Evolutionary conservation across 1,139 yeast genomes (phyloP).

Genomic region (Debaryomyces robertsiae): DNA sequence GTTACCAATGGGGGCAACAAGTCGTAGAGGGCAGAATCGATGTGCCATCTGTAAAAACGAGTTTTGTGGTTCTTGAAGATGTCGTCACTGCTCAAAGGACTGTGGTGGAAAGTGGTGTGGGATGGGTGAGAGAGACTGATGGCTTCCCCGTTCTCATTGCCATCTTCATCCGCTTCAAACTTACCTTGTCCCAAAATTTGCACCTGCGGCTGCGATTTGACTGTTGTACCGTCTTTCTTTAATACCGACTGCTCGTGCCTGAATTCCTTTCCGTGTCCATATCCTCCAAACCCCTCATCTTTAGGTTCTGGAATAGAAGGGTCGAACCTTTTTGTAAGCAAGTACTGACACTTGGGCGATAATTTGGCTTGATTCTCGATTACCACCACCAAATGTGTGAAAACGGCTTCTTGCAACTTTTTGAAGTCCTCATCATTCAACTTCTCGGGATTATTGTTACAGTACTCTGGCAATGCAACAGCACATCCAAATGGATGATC

Average conservation of each 20-base stretch:
- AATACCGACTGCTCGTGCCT: conserved; percentile 77
- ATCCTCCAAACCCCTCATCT: conserved; percentile 50
- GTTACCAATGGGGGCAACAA: conserved; percentile 85
- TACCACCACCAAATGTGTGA: conserved; percentile 67
- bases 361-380: conserved; percentile 69
- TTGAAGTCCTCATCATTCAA: conserved; percentile 67
- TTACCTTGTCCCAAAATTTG: conserved; percentile 85
- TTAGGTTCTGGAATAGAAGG: conserved; percentile 61
- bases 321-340: conserved; percentile 73
- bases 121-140: conserved; percentile 78
- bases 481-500: conserved; percentile 67
- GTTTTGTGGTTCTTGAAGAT: conserved; percentile 63
- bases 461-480: conserved; percentile 62
- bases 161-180: conserved; percentile 66
- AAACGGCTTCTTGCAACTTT: conserved; percentile 62
- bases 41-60: conserved; percentile 90
- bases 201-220: conserved; percentile 83
- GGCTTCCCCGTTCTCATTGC: conserved; percentile 60
- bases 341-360: conserved; percentile 72
- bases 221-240: conserved; percentile 76
- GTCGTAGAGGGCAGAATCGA: conserved; percentile 84
- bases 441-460: conserved; percentile 71
- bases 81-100: conserved; percentile 60
- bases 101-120: conserved; percentile 76
- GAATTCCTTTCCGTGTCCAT: conserved; percentile 86